Evolutionary conservation across 179 eudicot genomes (phyloP).

Genomic region (Silene coronaria): DNA sequence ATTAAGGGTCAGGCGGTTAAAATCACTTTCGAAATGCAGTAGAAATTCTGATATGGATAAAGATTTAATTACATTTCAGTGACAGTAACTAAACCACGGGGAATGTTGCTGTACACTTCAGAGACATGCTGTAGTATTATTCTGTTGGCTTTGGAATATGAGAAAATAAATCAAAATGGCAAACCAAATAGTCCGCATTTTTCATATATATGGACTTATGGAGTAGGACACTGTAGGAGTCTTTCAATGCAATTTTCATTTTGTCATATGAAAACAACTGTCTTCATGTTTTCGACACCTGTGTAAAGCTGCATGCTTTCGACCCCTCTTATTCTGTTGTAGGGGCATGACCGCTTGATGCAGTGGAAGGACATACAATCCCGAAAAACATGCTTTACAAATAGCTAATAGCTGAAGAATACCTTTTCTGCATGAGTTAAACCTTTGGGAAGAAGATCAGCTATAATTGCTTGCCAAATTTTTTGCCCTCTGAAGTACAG

Average conservation of each 20-base stretch:
- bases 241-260: too few species aligned
- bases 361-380: neutral
- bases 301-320: neutral
- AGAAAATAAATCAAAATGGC: neutral
- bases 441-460: constrained; percentile 87
- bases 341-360: neutral
- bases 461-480: constrained; percentile 81
- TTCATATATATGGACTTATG: too few species aligned
- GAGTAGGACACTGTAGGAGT: too few species aligned
- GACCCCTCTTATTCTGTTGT: neutral
- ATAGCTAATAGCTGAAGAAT: neutral
- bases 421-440: constrained; percentile 65
- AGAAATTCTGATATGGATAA: neutral
- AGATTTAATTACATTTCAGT: neutral
- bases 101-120: neutral
- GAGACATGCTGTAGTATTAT: too few species aligned
- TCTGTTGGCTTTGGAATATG: neutral
- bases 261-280: neutral
- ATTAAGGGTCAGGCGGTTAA: neutral
- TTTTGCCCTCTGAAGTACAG: constrained; percentile 93
- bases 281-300: neutral
- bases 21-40: too few species aligned
- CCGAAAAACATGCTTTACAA: neutral
- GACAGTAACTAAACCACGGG: neutral
- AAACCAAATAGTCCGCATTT: too few species aligned